Evolutionary conservation across 495 filamentous ascomycete genomes (phyloP), one percentile per base, ranked within the genome.

Genomic region (Diplogelasinospora grovesii): DNA sequence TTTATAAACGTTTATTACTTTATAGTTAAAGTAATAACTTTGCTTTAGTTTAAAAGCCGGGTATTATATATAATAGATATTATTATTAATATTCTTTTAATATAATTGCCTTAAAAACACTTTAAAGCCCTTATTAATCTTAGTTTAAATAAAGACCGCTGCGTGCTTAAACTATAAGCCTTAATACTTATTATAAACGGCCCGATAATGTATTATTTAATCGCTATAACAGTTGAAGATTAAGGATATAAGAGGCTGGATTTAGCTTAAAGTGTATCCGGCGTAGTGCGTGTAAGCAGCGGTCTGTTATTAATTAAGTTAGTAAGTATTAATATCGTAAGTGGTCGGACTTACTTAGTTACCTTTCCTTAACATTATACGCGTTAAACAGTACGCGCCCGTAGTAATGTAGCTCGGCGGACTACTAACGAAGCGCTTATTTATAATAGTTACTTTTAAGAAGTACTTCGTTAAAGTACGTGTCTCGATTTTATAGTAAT

Each of bases 381-480:
- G 81, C 11, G 92, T 82, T 14, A 97, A 71, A 59, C 87, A 95
- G 60, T 97, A 92, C 27, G 92, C 88, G 9, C 87, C 93, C 25
- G 93, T 93, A 31, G 93, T 83, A 20, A 85, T 63, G 61, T 83
- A 96, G 71, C 89, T 96, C 5, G 92, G 84, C 28, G 86, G 83
- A 56, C 79, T 85, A 30, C 81, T 85, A 28, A 98, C 89, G 54
- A 97, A 97, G 18, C 90, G 83, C 69, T 97, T 90, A 61, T 97
- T 93, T 88, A 98, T 95, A 60, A 97, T 82, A 27, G 87, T 92
- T 28, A 96, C 72, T 59, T 98, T 93, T 33, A 97, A 71, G 65
- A 98, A 96, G 65, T 98, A 98, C 70, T 98, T 98, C 47, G 92
- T 89, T 21, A 98, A 73, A 5, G 93, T 97, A 15, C 92, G 78